Base-by-base conservation (phyloP, 805 yeast species). In the Nakazawaea sp. region DNA sequence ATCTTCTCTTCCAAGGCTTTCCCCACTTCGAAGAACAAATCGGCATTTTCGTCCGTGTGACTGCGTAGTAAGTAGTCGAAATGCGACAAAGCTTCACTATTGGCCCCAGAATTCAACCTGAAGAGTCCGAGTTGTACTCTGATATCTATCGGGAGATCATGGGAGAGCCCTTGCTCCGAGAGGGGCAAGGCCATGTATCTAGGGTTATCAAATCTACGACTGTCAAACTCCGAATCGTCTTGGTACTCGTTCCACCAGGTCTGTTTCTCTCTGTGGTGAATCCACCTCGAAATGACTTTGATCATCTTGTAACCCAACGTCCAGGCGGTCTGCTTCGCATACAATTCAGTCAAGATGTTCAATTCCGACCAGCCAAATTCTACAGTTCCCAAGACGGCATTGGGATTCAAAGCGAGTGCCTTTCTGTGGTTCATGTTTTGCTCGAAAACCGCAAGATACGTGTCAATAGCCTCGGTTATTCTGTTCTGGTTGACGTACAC, bases 291-390 rank as follows among this genome's bases (percentile, higher is more conserved):
- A 9, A 84, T 81, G 20, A 70, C 61, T 47, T 82, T 82, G 23
- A 87, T 70, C 1, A 78, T 66, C 39, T 69, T 71, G 13, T 87
- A 70, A 1, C 89, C 92, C 9, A 72, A 62, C 8, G 55, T 55
- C 68, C 77, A 82, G 4, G 81, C 76, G 30, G 74, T 77, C 40
- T 77, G 81, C 36, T 76, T 74, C n/a, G 78, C 68, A 49, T 83
- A 82, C 27, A 90, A 62, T 49, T 92, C 97, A 7, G 84, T 71
- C 30, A 90, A 62, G 42, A 87, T 85, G 49, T 92, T 90, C 33
- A 90, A 65, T 42, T 85, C 89, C 0, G 95, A 81, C 95, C 95
- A 92, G 33, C 78, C 87, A 55, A 90, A 92, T 17, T 57, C 56
- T 1, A 86, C 69, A 20, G 57, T 57, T 32, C 45, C 45, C 40